Base-by-base conservation (phyloP, 345 rosid genomes). In the Noccaea bulbosa region DNA sequence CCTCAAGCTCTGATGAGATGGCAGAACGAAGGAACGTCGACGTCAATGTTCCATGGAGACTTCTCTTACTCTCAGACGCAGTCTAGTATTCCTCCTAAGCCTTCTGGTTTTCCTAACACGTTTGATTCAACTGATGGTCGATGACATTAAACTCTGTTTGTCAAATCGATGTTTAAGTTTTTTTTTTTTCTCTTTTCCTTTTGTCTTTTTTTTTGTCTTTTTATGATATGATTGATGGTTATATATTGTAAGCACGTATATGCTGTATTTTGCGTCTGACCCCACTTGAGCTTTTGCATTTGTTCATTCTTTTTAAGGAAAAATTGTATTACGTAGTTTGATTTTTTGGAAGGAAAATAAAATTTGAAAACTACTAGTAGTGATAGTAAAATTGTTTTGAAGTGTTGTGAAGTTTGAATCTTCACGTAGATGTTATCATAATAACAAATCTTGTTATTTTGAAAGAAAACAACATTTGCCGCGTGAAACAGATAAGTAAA, bases 1-100 rank as follows among this genome's bases (percentile, higher is more conserved):
- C 91, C 97, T 8, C 89, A 92, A 80, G 92, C 86, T 38, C 55
- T 95, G 67, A 84, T 78, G 59, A 87, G 92, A 81, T 95, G 99
- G 98, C 92, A 87, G 79, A 81, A 85, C 68, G 96, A 85, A 82
- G 90, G 89, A 56, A 72, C 86, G 47, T 86, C 96, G 8, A 58
- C 78, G 15, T 78, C 87, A 6, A 80, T 78, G 83, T 86, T 78
- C 62, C 65, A 58, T 33, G 82, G 82, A 20, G 73, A 53, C 33
- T 59, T 54, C 40, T 81, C 92, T 34, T 76, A 77, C 83, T 82
- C 93, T 30, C 81, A 85, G 38, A 70, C 89, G 1, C 91, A 88
- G 53, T 77, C 93, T 6, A 90, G 98, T 71, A 84, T 86, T 54
- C 82, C 88, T 7, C 68, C 87, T 0, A 86, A 84, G 74, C 80